A percentile compares a stretch with the other conserved stretches of the same genome.
Evolutionary conservation across 768 basidiomycete species (phyloP).

Genomic region (Tubosaeta sp.): DNA sequence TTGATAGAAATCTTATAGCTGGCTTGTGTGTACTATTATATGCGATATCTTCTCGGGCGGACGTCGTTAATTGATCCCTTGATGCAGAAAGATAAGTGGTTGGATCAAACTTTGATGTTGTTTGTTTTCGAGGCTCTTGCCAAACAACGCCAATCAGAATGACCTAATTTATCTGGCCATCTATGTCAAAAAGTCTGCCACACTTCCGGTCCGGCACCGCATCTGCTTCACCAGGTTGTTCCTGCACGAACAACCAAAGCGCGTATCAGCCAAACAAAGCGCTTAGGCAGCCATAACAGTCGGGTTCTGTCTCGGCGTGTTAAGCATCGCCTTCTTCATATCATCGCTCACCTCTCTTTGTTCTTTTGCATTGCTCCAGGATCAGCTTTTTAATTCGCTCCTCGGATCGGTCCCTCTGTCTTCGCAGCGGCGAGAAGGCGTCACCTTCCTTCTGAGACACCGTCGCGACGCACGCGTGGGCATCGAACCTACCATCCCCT

Average conservation of each 20-base stretch:
- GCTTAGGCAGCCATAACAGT: conserved; percentile 3
- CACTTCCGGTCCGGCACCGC: too few relatives aligned
- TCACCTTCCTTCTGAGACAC: conserved; percentile 14
- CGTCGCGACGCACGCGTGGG: conserved; percentile 40
- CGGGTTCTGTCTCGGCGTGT: not conserved
- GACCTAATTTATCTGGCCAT: too few relatives aligned
- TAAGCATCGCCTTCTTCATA: not conserved
- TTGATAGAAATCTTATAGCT: conserved; percentile 2
- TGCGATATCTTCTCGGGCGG: too few relatives aligned
- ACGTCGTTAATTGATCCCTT: too few relatives aligned
- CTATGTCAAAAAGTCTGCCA: too few relatives aligned
- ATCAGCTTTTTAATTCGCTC: conserved; percentile 13
- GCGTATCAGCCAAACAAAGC: conserved; percentile 4
- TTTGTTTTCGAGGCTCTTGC: conserved; percentile 7
- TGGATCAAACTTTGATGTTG: too few relatives aligned
- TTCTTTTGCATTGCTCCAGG: conserved; percentile 6
- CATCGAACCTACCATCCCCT: conserved; percentile 27
- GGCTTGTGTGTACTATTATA: conserved; percentile 3
- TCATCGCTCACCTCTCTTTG: conserved; percentile 13
- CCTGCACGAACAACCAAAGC: not conserved
- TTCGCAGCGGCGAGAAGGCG: conserved; percentile 8
- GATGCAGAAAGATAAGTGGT: too few relatives aligned
- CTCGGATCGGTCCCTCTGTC: conserved; percentile 16
- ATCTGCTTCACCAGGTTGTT: too few relatives aligned
- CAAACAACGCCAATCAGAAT: conserved; percentile 7